phyloP scores from a whole-genome alignment of 2,329 filamentous ascomycete genomes.

The Daldinia sp. region DNA sequence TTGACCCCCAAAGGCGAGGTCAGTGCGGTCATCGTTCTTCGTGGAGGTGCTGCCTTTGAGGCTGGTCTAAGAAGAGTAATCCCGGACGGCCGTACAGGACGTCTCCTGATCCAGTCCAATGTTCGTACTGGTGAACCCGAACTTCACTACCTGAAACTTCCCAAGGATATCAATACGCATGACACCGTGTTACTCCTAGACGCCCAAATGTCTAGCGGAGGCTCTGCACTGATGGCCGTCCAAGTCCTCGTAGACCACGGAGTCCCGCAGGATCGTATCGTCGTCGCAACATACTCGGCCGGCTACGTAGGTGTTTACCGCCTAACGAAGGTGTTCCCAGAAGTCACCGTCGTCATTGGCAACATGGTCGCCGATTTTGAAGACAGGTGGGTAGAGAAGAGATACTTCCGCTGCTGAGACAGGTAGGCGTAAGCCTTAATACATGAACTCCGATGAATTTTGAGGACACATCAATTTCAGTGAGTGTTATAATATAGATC shows the following conservation, averaged over 20 bases:
- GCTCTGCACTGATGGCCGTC: constrained; percentile 88
- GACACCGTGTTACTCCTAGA: constrained; percentile 87
- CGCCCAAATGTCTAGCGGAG: constrained; percentile 93
- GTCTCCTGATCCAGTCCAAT: constrained; percentile 90
- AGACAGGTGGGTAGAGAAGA: constrained; percentile 87
- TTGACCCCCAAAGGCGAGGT: constrained; percentile 75
- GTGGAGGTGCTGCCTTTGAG: constrained; percentile 89
- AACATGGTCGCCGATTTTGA: constrained; percentile 83
- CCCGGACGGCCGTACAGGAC: constrained; percentile 88
- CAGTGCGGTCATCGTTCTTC: constrained; percentile 86
- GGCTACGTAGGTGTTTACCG: constrained; percentile 85
- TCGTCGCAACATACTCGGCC: constrained; percentile 92
- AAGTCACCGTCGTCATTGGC: constrained; percentile 85
- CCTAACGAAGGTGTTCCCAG: constrained; percentile 87
- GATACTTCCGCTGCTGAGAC: constrained; percentile 84
- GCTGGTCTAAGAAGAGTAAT: constrained; percentile 88
- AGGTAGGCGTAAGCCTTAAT: constrained; percentile 24
- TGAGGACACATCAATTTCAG: background rate
- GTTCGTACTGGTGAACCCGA: constrained; percentile 87
- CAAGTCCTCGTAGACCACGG: constrained; percentile 96
- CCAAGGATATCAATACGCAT: constrained; percentile 75
- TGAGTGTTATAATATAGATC: constrained; percentile 3
- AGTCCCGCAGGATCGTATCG: constrained; percentile 82
- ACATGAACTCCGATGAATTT: constrained; percentile 5
- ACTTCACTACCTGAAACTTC: constrained; percentile 86